Evolutionary conservation across 1,284 basidiomycete genomes (phyloP).

Genomic region (Tremellales sp.): DNA sequence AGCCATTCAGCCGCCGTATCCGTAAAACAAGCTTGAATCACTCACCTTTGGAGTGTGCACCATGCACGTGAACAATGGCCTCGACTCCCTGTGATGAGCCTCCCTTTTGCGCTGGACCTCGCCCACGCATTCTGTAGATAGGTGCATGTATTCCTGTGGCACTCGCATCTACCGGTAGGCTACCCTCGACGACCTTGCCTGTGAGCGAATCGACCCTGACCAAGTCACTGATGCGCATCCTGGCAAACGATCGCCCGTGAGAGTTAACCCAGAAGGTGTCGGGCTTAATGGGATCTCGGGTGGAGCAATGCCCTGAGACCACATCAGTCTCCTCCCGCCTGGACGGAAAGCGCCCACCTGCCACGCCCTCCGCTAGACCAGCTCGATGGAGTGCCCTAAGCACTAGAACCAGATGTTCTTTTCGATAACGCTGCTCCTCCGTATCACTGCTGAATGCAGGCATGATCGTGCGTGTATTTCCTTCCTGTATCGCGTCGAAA

Average conservation of each 20-base stretch:
- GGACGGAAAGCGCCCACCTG: constrained; percentile 18
- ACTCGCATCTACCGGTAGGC: constrained; percentile 31
- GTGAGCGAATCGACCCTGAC: constrained; percentile 29
- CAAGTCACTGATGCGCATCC: constrained; percentile 35
- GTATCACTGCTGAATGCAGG: constrained; percentile 27
- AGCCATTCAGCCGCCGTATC: not conserved
- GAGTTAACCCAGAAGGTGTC: constrained; percentile 44
- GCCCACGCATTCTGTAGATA: constrained; percentile 29
- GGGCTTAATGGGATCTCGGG: constrained; percentile 40
- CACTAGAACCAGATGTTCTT: constrained; percentile 40
- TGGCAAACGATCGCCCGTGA: constrained; percentile 35
- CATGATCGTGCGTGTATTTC: constrained; percentile 31
- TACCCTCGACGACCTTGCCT: constrained; percentile 34
- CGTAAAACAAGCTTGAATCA: not conserved
- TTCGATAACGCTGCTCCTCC: constrained; percentile 37
- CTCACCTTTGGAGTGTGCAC: constrained; percentile 37
- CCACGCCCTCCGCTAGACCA: constrained; percentile 37
- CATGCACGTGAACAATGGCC: constrained; percentile 42
- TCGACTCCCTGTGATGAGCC: constrained; percentile 28
- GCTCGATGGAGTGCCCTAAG: constrained; percentile 37
- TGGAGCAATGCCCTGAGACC: constrained; percentile 32
- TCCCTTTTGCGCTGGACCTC: constrained; percentile 13
- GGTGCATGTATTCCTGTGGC: constrained; percentile 39
- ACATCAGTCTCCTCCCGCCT: not conserved
- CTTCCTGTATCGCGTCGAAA: constrained; percentile 31